Evolutionary conservation across 169 alveolate genomes (phyloP), one percentile per base, ranked within the genome.

Genomic region (Eimeria falciformis): DNA sequence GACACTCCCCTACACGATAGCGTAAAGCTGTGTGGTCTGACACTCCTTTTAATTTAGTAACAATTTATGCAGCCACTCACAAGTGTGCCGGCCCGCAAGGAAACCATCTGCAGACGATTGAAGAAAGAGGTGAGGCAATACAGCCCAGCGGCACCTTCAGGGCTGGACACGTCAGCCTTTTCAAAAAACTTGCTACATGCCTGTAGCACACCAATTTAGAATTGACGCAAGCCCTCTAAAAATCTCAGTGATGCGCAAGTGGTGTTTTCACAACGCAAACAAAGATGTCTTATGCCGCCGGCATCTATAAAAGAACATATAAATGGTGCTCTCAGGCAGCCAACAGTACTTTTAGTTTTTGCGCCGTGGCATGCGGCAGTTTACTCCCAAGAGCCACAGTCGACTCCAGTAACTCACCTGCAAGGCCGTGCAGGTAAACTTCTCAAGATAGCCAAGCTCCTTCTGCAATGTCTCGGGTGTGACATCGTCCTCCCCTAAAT

Each of bases 41-140:
- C n/a, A n/a, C n/a, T n/a, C n/a, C n/a, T n/a, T n/a, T n/a, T n/a
- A n/a, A n/a, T n/a, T n/a, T n/a, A n/a, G n/a, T n/a, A n/a, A n/a
- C n/a, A n/a, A n/a, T n/a, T 4, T 75, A 9, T 29, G 17, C 12
- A 47, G 11, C 4, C n/a, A 17, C 93, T 89, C 58, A 89, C 93
- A 88, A 89, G 12, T 27, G 84, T 89, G 83, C 90, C 45, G 73
- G 93, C 93, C 23, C 89, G 45, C 40, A 89, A 43, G 23, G 82
- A 77, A 27, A 89, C 75, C 66, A 53, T 65, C 43, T 89, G 93
- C 56, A 89, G 14, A 45, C 93, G 93, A 56, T 73, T 77, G 89
- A 81, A 89, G 82, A 89, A 89, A n/a, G 87, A 81, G n/a, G 93
- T 77, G 75, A 89, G 66, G 89, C 93, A 89, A 40, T 73, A 73